phyloP scores from a whole-genome alignment of 164 flowering plant genomes.

The Dillenia turbinata region DNA sequence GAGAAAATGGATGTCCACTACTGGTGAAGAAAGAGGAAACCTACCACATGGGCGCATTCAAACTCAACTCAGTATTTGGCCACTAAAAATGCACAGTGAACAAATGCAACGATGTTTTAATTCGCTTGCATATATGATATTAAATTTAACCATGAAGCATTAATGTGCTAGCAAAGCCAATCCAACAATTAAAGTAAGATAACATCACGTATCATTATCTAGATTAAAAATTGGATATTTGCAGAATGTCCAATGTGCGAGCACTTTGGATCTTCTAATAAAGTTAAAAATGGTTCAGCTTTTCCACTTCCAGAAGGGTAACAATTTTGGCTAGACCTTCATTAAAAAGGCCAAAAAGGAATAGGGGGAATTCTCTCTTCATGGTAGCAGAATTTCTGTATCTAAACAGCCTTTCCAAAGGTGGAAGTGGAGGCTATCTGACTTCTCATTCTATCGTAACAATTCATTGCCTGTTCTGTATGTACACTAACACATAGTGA shows the following conservation, averaged over 20 bases:
- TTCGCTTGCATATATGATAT: not conserved
- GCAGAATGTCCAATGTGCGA: conserved; percentile 7
- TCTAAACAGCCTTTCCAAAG: too few relatives aligned
- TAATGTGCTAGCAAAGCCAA: conserved; percentile 1
- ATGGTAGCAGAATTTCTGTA: not conserved
- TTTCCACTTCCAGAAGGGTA: not conserved
- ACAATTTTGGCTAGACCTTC: not conserved
- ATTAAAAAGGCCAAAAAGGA: too few relatives aligned
- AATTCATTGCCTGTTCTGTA: too few relatives aligned
- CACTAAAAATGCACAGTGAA: conserved; percentile 1
- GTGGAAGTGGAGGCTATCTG: too few relatives aligned
- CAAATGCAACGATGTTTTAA: not conserved
- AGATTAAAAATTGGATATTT: not conserved
- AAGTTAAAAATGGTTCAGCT: not conserved
- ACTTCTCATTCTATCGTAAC: too few relatives aligned
- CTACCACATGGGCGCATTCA: conserved; percentile 6
- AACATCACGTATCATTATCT: conserved; percentile 9
- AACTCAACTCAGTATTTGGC: not conserved
- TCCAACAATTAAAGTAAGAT: conserved; percentile 6
- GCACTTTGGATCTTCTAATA: not conserved
- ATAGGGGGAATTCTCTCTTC: not conserved
- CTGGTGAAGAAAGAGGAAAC: not conserved
- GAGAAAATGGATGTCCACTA: too few relatives aligned
- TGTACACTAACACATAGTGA: too few relatives aligned
- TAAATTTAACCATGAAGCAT: not conserved